Evolutionary conservation across 108 stramenopile genomes (phyloP), one percentile per base, ranked within the genome.

Genomic region (Discostella pseudostelligera): DNA sequence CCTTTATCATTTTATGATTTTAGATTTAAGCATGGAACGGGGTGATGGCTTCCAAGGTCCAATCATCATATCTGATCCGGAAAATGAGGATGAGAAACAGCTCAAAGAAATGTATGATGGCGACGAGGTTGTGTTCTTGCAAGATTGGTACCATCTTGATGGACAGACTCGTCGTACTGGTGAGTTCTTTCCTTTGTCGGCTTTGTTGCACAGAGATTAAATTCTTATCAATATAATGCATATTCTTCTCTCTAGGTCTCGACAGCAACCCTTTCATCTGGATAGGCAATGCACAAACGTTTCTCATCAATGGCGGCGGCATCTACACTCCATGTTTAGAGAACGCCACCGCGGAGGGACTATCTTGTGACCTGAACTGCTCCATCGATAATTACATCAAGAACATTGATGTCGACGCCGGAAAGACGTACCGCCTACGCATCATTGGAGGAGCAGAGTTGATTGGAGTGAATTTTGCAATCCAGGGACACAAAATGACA

Each of bases 401-500:
- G 49, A 72, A 50, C 12, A 69, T 79, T 17, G 45, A 74, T 0
- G 78, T 79, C 6, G 78, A 79, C 42, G 53, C 53, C 11, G 68
- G 62, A n/a, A 79, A 62, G 20, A 79, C 78, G 9, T 79, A 79
- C 37, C 78, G 72, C 12, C 58, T 79, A 17, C 65, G 78, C 0
- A 58, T 79, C 17, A 69, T 79, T 50, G 62, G 56, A 13, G 67
- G 50, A 6, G 44, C 37, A 29, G 54, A 55, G 8, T 53, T 79
- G 49, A 56, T 74, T 49, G 63, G 66, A 7, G 54, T 73, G 14
- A 79, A 74, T 22, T 70, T 79, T 56, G 78, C 78, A 12, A 74
- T 79, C 39, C 42, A 46, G 10, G 68, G 60, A 12, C 78, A 79
- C 36, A 67, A 36, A 12, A 69, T 79, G 78, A 79, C 78, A 6